Evolutionary conservation across 1,284 basidiomycete species (phyloP), one percentile per base, ranked within the genome.

Genomic region (Pterula multifida): DNA sequence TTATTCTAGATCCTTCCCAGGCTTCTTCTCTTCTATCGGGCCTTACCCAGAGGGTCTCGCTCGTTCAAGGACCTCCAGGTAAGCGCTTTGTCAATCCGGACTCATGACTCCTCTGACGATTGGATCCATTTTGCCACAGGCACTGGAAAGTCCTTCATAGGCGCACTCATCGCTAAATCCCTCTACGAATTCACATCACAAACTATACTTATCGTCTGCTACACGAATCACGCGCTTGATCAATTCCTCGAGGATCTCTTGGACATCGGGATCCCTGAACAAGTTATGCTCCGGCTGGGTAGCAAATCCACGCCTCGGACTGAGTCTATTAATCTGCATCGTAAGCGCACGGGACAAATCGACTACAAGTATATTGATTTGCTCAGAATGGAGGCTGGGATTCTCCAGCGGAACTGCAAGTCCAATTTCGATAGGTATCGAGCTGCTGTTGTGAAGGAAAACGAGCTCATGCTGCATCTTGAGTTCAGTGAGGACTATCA

Each of bases 41-140:
- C 4, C 61, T 83, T 11, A 75, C 69, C 0, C 77, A 80, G 53
- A 62, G 59, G 3, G 64, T 83, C 2, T 74, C 79, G 0, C 57
- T 83, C 15, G 78, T 83, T 25, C 81, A 82, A 61, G 80, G 80
- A 0, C 81, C 80, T 0, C 81, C 80, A 46, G 81, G 80, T 80
- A 60, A 35, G 69, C 55, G 3, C 19, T 13, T 26, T 19, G 23
- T 4, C 21, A 47, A 45, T 42, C 28, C 24, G 11, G 32, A 23
- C 9, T 25, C 21, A 26, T 4, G 42, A 3, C 45, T 21, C 49
- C 35, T 25, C 44, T 26, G 45, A 51, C 47, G 28, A 32, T 15
- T 32, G n/a, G n/a, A n/a, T n/a, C n/a, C 22, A 24, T 26, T 3
- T 50, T 45, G 15, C 28, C 28, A 6, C 28, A 82, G 81, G 80